These are phyloP conservation scores for Monosporascus sp. DNA, from an alignment of 2,329 filamentous ascomycete genomes.

Conservation along the genomic window DNA sequence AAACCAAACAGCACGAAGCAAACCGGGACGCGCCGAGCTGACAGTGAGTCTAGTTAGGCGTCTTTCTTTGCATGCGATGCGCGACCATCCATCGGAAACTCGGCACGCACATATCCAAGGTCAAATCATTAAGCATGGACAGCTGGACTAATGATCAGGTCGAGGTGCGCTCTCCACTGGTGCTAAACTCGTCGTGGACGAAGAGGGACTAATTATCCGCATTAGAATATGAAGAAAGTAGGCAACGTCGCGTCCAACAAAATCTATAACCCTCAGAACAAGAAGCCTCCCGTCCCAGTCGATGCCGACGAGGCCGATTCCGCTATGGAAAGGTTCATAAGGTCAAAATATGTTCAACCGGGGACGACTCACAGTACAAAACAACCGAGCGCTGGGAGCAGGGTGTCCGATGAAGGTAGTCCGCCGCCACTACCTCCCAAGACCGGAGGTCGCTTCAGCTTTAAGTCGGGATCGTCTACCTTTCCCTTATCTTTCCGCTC, in stretches of 20 bases:
- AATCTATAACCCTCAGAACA: constrained; percentile 80
- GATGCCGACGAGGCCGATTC: constrained; percentile 90
- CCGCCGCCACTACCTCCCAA: constrained; percentile 59
- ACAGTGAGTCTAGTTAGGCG: constrained; percentile 61
- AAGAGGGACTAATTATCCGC: constrained; percentile 12
- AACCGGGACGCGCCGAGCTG: neutral
- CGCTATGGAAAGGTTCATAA: constrained; percentile 91
- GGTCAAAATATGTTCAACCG: constrained; percentile 83
- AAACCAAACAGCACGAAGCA: neutral
- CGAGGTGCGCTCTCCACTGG: constrained; percentile 57
- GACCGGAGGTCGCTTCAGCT: constrained; percentile 54
- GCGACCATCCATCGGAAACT: constrained; percentile 92
- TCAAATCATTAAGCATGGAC: constrained; percentile 98
- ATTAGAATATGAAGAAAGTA: constrained; percentile 85
- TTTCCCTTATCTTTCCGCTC: constrained; percentile 58
- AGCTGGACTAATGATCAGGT: constrained; percentile 95
- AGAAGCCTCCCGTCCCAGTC: constrained; percentile 77
- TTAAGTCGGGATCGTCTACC: constrained; percentile 58
- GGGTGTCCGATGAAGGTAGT: constrained; percentile 51
- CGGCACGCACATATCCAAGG: constrained; percentile 95
- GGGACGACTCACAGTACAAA: constrained; percentile 28
- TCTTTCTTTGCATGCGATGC: constrained; percentile 98
- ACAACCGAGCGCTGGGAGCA: constrained; percentile 38
- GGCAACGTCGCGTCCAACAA: constrained; percentile 85
- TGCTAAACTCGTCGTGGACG: neutral